These are phyloP conservation scores for Leccinum pellstonianum DNA, from an alignment of 768 basidiomycete species.

Conservation along the genomic window DNA sequence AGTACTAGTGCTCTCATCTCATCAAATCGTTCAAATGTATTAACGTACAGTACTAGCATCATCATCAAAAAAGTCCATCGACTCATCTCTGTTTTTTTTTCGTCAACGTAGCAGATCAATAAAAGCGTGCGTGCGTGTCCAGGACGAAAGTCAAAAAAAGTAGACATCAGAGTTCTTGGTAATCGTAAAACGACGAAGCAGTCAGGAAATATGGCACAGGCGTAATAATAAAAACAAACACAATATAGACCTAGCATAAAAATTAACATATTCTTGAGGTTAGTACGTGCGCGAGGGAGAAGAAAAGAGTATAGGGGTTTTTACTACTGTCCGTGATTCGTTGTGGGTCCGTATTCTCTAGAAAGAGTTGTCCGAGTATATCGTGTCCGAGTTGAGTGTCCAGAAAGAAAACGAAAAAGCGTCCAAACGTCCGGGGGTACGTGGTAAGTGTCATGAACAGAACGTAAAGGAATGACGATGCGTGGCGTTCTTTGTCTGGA, in stretches of 20 bases:
- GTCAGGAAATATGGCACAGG: background rate
- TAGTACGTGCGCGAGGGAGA: background rate
- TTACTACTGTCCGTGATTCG: slow-evolving; percentile 16
- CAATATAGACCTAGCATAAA: background rate
- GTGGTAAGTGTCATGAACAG: slow-evolving; percentile 22
- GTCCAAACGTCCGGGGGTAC: slow-evolving; percentile 19
- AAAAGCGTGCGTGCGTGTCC: background rate
- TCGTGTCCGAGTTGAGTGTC: slow-evolving; percentile 19
- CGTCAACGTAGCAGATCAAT: background rate
- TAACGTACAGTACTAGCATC: background rate
- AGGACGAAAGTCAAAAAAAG: background rate
- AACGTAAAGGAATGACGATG: slow-evolving; percentile 19
- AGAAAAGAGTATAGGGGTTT: background rate
- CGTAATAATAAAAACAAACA: background rate
- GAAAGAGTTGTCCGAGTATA: slow-evolving; percentile 18
- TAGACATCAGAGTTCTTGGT: background rate
- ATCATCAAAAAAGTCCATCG: background rate
- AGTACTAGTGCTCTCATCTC: background rate
- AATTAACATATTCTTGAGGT: background rate
- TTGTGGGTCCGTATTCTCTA: slow-evolving; percentile 27
- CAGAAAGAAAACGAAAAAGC: background rate
- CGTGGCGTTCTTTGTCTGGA: slow-evolving; percentile 13
- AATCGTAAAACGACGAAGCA: background rate
- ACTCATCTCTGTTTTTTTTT: background rate
- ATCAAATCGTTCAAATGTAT: background rate